These are phyloP conservation scores for Mortierella polycephala DNA, from an alignment of 371 early-diverging fungal species.

Conservation along the genomic window DNA sequence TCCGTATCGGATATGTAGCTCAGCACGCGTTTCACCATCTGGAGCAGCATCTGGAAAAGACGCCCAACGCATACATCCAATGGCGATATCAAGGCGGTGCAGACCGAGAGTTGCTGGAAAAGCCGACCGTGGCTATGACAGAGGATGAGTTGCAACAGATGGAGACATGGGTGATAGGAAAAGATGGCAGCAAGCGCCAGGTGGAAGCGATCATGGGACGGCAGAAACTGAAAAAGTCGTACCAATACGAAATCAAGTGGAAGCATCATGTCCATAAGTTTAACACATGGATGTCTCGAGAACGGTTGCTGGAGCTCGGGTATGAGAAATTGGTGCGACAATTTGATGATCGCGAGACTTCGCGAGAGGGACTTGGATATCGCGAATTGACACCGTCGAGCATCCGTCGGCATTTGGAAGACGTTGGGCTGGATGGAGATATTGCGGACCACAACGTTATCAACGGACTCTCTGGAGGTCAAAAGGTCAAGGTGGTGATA, in stretches of 20 bases:
- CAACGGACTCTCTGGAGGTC: conserved; percentile 84
- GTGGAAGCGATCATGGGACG: conserved; percentile 67
- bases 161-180: conserved; percentile 56
- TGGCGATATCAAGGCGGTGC: conserved; percentile 88
- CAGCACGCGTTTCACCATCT: conserved; percentile 92
- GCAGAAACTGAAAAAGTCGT: conserved; percentile 82
- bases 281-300: conserved; percentile 81
- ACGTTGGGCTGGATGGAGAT: conserved; percentile 84
- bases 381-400: conserved; percentile 73
- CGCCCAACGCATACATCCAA: conserved; percentile 87
- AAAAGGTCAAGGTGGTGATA: conserved; percentile 89
- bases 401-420: conserved; percentile 77
- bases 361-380: conserved; percentile 77
- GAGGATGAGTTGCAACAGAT: conserved; percentile 37
- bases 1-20: conserved; percentile 89
- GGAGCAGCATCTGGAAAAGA: conserved; percentile 82
- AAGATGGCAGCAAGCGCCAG: conserved; percentile 58
- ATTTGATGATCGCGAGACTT: conserved; percentile 85
- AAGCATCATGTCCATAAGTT: conserved; percentile 71
- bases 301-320: conserved; percentile 76
- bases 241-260: conserved; percentile 89
- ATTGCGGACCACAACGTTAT: conserved; percentile 81
- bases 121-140: conserved; percentile 58
- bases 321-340: conserved; percentile 81
- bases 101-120: conserved; percentile 82